Conservation (phyloP, 179 eudicot species). For the Beta lomatogona region DNA sequence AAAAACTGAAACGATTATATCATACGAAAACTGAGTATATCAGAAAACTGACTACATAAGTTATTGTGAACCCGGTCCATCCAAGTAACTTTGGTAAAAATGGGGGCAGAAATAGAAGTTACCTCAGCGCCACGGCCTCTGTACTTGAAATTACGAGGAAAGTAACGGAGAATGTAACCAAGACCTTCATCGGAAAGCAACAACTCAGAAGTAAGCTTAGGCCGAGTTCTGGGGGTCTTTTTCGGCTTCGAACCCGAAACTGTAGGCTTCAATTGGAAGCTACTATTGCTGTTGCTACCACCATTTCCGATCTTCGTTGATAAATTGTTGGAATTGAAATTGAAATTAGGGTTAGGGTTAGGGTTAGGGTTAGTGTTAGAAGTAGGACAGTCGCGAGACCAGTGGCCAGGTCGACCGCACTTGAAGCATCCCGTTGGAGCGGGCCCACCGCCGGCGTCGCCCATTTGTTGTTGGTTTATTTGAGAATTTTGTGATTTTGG, state of each 20-base stretch:
- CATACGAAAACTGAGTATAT: no score
- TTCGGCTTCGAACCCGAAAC: conserved; percentile 52
- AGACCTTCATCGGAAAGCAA: conserved; percentile 78
- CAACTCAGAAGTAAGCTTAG: conserved; percentile 78
- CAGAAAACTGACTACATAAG: no score
- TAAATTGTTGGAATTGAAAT: conserved; percentile 3
- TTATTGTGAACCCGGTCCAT: no score
- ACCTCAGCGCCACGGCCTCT: conserved; percentile 91
- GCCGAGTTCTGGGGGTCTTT: conserved; percentile 59
- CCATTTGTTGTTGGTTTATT: neutral
- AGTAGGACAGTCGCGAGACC: conserved; percentile 93
- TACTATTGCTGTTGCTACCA: neutral
- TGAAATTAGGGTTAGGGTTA: conserved; percentile 24
- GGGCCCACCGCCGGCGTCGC: conserved; percentile 38
- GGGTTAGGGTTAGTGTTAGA: conserved; percentile 29
- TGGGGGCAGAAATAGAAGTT: no score
- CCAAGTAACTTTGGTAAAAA: no score
- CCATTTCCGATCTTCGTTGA: conserved; percentile 25
- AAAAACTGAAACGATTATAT: no score
- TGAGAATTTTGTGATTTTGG: no score
- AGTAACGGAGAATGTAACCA: conserved; percentile 76
- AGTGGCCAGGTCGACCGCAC: conserved; percentile 96
- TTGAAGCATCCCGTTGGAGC: conserved; percentile 95
- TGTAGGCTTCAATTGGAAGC: conserved; percentile 13
- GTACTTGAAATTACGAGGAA: conserved; percentile 66